phyloP scores from a whole-genome alignment of 2,329 filamentous ascomycete genomes.

The Aspergillus tubingensis region DNA sequence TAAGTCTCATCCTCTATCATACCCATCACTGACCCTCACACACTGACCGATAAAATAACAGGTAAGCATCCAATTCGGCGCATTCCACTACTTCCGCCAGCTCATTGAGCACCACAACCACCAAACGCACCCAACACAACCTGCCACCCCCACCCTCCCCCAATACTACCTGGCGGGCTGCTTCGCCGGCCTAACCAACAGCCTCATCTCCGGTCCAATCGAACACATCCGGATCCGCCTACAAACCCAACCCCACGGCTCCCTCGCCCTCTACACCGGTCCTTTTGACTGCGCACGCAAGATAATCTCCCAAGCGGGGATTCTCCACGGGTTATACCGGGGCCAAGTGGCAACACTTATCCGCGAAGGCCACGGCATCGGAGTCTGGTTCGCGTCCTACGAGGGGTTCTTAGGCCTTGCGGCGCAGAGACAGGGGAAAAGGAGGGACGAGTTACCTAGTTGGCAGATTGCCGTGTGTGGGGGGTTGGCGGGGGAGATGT shows the following conservation, averaged over 20 bases:
- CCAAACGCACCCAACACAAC: slow-evolving; percentile 20
- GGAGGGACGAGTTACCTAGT: slow-evolving; percentile 71
- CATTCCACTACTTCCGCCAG: slow-evolving; percentile 84
- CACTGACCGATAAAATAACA: slow-evolving; percentile 12
- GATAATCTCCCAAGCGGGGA: slow-evolving; percentile 61
- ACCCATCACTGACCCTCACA: background rate
- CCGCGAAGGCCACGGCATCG: slow-evolving; percentile 89
- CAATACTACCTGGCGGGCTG: slow-evolving; percentile 88
- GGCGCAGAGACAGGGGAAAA: slow-evolving; percentile 78
- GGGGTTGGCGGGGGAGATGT: slow-evolving; percentile 84
- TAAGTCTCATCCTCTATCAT: slow-evolving; percentile 36
- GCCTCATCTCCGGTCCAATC: slow-evolving; percentile 79
- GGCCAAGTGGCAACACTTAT: slow-evolving; percentile 80
- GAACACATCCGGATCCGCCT: slow-evolving; percentile 93
- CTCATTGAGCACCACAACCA: slow-evolving; percentile 8
- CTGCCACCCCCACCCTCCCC: slow-evolving; percentile 62
- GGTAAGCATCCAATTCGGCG: slow-evolving; percentile 86
- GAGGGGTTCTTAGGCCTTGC: slow-evolving; percentile 69
- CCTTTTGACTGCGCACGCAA: slow-evolving; percentile 85
- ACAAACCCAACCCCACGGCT: slow-evolving; percentile 87
- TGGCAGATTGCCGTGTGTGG: slow-evolving; percentile 88
- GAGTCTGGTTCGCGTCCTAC: slow-evolving; percentile 83
- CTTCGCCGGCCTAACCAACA: slow-evolving; percentile 86
- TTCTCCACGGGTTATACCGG: slow-evolving; percentile 75
- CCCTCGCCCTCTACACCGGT: slow-evolving; percentile 70